Conservation (phyloP, 257 asterid species). For the Leptodermis oblonga region DNA sequence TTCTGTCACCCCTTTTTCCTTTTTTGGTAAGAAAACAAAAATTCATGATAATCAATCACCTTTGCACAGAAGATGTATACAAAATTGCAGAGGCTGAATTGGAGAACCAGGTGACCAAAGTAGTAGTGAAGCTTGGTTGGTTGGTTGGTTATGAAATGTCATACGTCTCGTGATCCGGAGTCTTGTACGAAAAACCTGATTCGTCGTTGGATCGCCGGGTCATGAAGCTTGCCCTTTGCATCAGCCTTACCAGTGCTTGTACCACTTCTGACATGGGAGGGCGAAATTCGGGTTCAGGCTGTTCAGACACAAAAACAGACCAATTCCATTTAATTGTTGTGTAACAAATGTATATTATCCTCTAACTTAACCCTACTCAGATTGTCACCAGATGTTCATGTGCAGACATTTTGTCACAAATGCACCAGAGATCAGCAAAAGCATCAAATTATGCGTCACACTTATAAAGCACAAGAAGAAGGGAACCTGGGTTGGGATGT, state of each 20-base stretch:
- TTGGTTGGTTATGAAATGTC: slow-evolving; percentile 43
- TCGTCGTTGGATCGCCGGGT: slow-evolving; percentile 74
- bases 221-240: slow-evolving; percentile 80
- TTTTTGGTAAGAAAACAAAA: neutral
- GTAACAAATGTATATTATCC: neutral
- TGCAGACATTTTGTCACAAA: neutral
- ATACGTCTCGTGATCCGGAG: slow-evolving; percentile 52
- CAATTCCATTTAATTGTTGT: neutral
- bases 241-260: slow-evolving; percentile 82
- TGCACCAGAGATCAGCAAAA: neutral
- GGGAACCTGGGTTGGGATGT: neutral
- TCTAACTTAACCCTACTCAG: neutral
- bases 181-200: slow-evolving; percentile 65
- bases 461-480: neutral
- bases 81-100: slow-evolving; percentile 48
- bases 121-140: neutral
- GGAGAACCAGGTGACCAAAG: too few relatives aligned
- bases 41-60: slow-evolving; percentile 12
- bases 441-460: neutral
- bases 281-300: slow-evolving; percentile 97
- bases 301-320: slow-evolving; percentile 14
- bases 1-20: neutral
- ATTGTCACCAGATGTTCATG: too few relatives aligned
- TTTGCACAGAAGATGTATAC: slow-evolving; percentile 35
- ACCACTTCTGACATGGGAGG: slow-evolving; percentile 99